These are phyloP conservation scores for Geranomyces michiganensis DNA, from an alignment of 192 early-diverging fungal genomes.

Conservation along the genomic window DNA sequence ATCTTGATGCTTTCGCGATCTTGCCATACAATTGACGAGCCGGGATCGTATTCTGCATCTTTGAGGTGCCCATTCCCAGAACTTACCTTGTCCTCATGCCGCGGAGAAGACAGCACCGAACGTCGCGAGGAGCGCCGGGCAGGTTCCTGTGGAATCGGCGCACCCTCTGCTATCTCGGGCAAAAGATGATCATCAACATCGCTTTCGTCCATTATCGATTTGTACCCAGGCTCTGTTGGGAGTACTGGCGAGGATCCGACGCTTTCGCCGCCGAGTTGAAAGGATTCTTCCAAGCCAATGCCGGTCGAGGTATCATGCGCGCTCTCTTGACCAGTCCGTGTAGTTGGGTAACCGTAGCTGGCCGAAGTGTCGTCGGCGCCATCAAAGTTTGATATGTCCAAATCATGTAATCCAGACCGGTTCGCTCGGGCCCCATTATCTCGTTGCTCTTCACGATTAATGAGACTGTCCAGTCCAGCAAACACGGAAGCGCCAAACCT, in stretches of 20 bases:
- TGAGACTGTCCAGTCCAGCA: slow-evolving; percentile 9
- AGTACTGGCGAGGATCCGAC: neutral
- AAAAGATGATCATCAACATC: slow-evolving; percentile 4
- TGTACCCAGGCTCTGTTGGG: neutral
- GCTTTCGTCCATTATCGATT: slow-evolving; percentile 11
- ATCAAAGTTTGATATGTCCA: neutral
- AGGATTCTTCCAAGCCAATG: neutral
- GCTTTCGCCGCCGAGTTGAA: neutral
- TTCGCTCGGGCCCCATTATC: neutral
- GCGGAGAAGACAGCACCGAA: too few relatives aligned
- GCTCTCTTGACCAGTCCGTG: neutral
- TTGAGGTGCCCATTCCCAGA: too few relatives aligned
- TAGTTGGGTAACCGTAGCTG: neutral
- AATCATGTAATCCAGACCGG: neutral
- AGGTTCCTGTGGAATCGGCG: neutral
- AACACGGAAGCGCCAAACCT: slow-evolving; percentile 2
- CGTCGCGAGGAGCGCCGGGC: neutral
- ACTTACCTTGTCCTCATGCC: too few relatives aligned
- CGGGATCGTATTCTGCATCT: too few relatives aligned
- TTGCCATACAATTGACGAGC: neutral
- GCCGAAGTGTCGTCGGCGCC: neutral
- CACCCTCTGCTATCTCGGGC: neutral
- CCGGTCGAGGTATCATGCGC: neutral
- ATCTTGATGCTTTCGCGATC: neutral
- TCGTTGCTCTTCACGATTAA: neutral